phyloP scores from a whole-genome alignment of 1,139 yeast species.

The Scheffersomyces segobiensis region DNA sequence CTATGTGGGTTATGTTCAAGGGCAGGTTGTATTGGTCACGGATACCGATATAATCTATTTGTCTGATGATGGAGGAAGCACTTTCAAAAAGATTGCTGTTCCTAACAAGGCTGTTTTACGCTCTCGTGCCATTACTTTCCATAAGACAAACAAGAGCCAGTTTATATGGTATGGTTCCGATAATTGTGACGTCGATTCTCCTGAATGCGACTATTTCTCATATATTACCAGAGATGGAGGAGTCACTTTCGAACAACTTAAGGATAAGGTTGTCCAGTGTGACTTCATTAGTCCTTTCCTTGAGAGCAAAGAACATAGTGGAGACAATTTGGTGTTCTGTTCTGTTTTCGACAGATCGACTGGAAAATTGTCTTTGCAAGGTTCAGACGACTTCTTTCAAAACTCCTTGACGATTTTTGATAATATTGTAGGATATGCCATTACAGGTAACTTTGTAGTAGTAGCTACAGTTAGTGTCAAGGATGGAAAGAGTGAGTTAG shows the following conservation, averaged over 20 bases:
- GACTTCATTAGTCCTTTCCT: constrained; percentile 63
- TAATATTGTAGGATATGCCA: constrained; percentile 63
- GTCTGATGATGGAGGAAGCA: constrained; percentile 69
- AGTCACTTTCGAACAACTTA: constrained; percentile 52
- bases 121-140: constrained; percentile 53
- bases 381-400: constrained; percentile 57
- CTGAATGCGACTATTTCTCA: constrained; percentile 56
- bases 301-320: constrained; percentile 27
- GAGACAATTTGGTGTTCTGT: constrained; percentile 63
- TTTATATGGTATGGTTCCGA: constrained; percentile 71
- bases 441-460: constrained; percentile 65
- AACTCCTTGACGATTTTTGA: constrained; percentile 42
- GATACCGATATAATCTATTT: constrained; percentile 48
- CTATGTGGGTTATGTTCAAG: constrained; percentile 62
- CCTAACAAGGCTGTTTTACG: constrained; percentile 29
- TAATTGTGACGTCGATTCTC: constrained; percentile 46
- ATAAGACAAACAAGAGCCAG: constrained; percentile 52
- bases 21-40: constrained; percentile 64
- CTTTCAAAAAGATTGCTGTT: constrained; percentile 34
- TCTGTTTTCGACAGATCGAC: constrained; percentile 27
- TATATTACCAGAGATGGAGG: constrained; percentile 68
- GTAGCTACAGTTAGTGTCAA: constrained; percentile 55
- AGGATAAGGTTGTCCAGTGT: constrained; percentile 58
- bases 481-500: constrained; percentile 42
- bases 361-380: constrained; percentile 34